Evolutionary conservation across 2,329 filamentous ascomycete genomes (phyloP), one percentile per base, ranked within the genome.

Genomic region (Pyrenochaeta sp.): DNA sequence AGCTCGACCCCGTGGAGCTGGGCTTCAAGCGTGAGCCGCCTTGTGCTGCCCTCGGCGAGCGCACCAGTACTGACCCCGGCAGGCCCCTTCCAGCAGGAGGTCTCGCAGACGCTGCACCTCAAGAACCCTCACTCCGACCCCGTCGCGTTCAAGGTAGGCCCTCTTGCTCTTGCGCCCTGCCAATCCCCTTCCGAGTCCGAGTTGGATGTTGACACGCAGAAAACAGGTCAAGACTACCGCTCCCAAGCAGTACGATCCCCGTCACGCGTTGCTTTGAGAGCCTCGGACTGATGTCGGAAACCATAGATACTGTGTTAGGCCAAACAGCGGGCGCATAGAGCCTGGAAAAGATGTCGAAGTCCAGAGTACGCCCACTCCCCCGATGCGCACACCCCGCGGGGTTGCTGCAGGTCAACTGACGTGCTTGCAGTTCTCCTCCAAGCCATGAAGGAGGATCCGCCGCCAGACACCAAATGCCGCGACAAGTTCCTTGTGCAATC

Each of bases 191-290:
- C 11, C 19, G 2, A 8, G 2, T 4, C 9, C 13, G n/a, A 20
- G 15, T 32, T 17, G 3, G 10, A 27, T 30, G 38, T 42, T 61
- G 36, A 63, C 56, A 41, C 31, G 20, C 24, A 28, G 22, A 61
- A 96, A n/a, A n/a, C n/a, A n/a, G 91, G 94, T 99, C 74, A 99
- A 99, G 85, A 99, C 94, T 35, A 99, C 94, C 53, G 94, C 94
- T 35, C 94, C 94, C 22, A 97, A 97, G 78, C 94, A 97, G 93
- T 99, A 89, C 68, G 88, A 74, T 35, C 43, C 44, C 48, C 14
- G 42, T 45, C 29, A 41, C 54, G 54, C 45, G 51, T 48, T 46
- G 53, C 18, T 24, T 40, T 43, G 38, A 54, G 55, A 32, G 24
- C 45, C n/a, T n/a, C n/a, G n/a, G 22, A 42, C 54, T 63, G 48